Evolutionary conservation across 2,329 filamentous ascomycete genomes (phyloP).

Genomic region (Clonostachys rhizophaga): DNA sequence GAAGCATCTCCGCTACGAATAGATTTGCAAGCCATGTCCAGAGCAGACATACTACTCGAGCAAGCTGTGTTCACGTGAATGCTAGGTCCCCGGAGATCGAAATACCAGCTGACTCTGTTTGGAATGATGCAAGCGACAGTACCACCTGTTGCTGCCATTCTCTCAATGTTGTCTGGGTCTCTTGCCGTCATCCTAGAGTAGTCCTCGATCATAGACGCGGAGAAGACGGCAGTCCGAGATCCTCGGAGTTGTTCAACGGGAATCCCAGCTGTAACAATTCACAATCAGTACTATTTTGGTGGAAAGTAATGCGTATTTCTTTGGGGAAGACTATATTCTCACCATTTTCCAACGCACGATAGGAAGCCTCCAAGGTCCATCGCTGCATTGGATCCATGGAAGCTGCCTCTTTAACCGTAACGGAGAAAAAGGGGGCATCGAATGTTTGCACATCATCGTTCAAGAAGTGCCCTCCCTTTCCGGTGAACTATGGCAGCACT

Average conservation of each 20-base stretch:
- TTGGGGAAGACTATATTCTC: background rate
- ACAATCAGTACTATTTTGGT: too few relatives aligned
- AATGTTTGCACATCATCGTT: conserved; percentile 22
- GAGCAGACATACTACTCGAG: conserved; percentile 8
- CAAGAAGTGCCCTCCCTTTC: conserved; percentile 19
- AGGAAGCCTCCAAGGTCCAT: conserved; percentile 23
- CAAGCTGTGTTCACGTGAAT: conserved; percentile 10
- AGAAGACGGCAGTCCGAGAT: conserved; percentile 24
- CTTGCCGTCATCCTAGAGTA: conserved; percentile 19
- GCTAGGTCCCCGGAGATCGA: conserved; percentile 9
- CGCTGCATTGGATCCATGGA: conserved; percentile 29
- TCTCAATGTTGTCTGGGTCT: conserved; percentile 24
- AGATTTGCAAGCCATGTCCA: conserved; percentile 17
- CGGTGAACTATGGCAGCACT: too few relatives aligned
- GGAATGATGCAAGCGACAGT: conserved; percentile 19
- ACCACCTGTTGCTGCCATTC: conserved; percentile 23
- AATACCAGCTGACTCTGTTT: conserved; percentile 35
- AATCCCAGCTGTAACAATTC: conserved; percentile 18
- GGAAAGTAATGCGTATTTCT: background rate
- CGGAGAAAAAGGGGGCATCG: conserved; percentile 32
- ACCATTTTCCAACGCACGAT: conserved; percentile 28
- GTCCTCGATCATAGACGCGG: conserved; percentile 29
- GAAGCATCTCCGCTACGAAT: conserved; percentile 35
- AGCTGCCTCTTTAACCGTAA: conserved; percentile 13
- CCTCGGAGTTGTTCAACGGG: conserved; percentile 16